These are phyloP conservation scores for Trametes gibbosa DNA, from an alignment of 768 basidiomycete species.

Conservation along the genomic window DNA sequence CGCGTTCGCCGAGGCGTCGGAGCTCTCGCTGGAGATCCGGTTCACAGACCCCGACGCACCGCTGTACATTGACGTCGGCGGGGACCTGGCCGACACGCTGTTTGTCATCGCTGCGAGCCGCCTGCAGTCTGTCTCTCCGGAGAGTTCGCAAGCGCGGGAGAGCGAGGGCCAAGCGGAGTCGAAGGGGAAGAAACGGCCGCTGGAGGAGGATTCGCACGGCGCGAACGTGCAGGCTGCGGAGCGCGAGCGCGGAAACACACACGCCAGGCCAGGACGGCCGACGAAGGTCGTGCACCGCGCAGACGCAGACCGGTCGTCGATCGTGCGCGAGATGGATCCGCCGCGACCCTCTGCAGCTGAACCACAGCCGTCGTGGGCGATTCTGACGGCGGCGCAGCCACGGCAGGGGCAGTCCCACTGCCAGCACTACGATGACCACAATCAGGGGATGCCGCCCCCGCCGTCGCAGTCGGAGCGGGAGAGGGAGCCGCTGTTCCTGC, in stretches of 20 bases:
- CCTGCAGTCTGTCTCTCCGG: not conserved
- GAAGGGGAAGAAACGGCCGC: slow-evolving; percentile 41
- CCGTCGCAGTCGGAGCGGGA: not conserved
- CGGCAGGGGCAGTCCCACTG: not conserved
- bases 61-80: slow-evolving; percentile 74
- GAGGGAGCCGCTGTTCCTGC: slow-evolving; percentile 34
- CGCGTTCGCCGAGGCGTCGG: slow-evolving; percentile 71
- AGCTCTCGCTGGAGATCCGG: slow-evolving; percentile 61
- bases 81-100: slow-evolving; percentile 59
- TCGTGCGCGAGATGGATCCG: slow-evolving; percentile 24
- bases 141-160: not conserved
- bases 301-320: slow-evolving; percentile 27
- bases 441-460: not conserved
- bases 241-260: not conserved
- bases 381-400: slow-evolving; percentile 13
- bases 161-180: not conserved
- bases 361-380: slow-evolving; percentile 16
- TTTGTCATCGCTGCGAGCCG: slow-evolving; percentile 77
- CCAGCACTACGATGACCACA: not conserved
- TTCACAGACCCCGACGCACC: slow-evolving; percentile 76
- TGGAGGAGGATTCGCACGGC: slow-evolving; percentile 28
- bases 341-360: not conserved
- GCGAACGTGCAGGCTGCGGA: not conserved
- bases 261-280: slow-evolving; percentile 35
- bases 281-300: slow-evolving; percentile 48